Evolutionary conservation across 352 stramenopile genomes (phyloP).

Genomic region (Pythium scleroteichum): DNA sequence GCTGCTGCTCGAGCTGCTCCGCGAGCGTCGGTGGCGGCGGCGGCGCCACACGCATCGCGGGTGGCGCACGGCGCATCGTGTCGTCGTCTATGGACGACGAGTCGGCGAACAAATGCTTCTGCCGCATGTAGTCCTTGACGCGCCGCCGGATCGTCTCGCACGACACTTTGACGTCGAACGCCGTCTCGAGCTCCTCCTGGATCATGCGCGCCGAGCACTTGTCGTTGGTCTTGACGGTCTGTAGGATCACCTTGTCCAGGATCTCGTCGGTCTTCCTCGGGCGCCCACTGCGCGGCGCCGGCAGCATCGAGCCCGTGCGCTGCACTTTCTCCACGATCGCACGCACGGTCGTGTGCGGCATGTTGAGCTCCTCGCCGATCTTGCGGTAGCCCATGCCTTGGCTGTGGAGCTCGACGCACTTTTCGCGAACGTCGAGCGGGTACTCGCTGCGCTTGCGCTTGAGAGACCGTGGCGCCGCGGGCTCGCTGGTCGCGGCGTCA

Average conservation of each 20-base stretch:
- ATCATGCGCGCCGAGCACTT: slow-evolving; percentile 63
- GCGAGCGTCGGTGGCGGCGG: background rate
- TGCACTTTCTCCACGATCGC: slow-evolving; percentile 69
- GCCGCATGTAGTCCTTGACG: slow-evolving; percentile 58
- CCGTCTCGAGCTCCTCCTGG: slow-evolving; percentile 49
- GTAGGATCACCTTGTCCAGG: slow-evolving; percentile 63
- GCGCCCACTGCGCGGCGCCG: slow-evolving; percentile 51
- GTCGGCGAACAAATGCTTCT: slow-evolving; percentile 31
- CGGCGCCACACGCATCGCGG: slow-evolving; percentile 1
- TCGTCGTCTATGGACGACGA: background rate
- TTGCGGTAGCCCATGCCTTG: slow-evolving; percentile 58
- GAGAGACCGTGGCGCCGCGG: background rate
- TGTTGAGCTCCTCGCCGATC: slow-evolving; percentile 60
- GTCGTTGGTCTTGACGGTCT: slow-evolving; percentile 54
- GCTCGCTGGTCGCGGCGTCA: background rate
- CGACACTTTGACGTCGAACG: slow-evolving; percentile 56
- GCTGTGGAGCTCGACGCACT: slow-evolving; percentile 52
- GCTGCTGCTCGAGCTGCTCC: slow-evolving; percentile 13
- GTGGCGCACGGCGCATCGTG: background rate
- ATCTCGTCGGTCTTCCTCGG: slow-evolving; percentile 68
- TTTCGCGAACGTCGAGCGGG: slow-evolving; percentile 51
- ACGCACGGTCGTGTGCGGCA: slow-evolving; percentile 72
- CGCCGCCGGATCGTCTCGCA: slow-evolving; percentile 72
- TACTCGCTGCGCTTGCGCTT: slow-evolving; percentile 58
- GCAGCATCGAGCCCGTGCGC: slow-evolving; percentile 49